Percentiles rank a stretch among this genome's conserved stretches.
Evolutionary conservation across 1,139 yeast species (phyloP).

Genomic region (Chernovozyma aurita): DNA sequence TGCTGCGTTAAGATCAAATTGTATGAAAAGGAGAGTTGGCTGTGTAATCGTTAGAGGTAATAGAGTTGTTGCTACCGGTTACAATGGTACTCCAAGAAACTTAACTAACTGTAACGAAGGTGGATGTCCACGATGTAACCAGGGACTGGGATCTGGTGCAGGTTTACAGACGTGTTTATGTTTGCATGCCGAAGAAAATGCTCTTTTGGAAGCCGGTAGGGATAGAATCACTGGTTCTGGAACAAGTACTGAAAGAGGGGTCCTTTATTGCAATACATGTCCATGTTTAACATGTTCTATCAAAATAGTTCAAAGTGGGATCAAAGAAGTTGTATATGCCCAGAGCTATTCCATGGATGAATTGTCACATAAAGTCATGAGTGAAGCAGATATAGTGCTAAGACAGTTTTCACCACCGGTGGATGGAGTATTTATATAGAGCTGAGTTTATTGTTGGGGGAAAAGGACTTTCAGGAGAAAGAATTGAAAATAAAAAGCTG

Average conservation of each 20-base stretch:
- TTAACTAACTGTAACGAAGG: slow-evolving; percentile 89
- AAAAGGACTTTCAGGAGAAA: not conserved
- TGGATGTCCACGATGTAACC: slow-evolving; percentile 86
- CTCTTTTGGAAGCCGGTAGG: slow-evolving; percentile 88
- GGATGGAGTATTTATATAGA: slow-evolving; percentile 38
- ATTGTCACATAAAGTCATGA: slow-evolving; percentile 63
- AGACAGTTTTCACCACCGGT: slow-evolving; percentile 71
- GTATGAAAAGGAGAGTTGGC: slow-evolving; percentile 97
- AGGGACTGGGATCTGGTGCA: slow-evolving; percentile 59
- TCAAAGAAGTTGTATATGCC: slow-evolving; percentile 88
- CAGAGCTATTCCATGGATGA: slow-evolving; percentile 91
- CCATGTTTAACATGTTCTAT: slow-evolving; percentile 96
- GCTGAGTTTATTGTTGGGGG: too few species aligned
- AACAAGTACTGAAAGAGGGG: slow-evolving; percentile 45
- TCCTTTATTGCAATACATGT: slow-evolving; percentile 90
- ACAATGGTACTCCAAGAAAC: slow-evolving; percentile 94
- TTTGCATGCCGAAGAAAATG: slow-evolving; percentile 96
- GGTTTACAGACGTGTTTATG: slow-evolving; percentile 79
- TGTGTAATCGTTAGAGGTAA: slow-evolving; percentile 87
- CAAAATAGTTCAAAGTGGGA: slow-evolving; percentile 90
- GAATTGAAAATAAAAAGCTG: not conserved
- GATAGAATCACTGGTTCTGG: slow-evolving; percentile 55
- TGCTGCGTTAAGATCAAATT: slow-evolving; percentile 88
- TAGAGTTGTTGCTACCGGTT: slow-evolving; percentile 91
- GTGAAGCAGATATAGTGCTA: slow-evolving; percentile 66